Evolutionary conservation across 2,329 filamentous ascomycete genomes (phyloP), one percentile per base, ranked within the genome.

Genomic region (Geosmithia putterillii): DNA sequence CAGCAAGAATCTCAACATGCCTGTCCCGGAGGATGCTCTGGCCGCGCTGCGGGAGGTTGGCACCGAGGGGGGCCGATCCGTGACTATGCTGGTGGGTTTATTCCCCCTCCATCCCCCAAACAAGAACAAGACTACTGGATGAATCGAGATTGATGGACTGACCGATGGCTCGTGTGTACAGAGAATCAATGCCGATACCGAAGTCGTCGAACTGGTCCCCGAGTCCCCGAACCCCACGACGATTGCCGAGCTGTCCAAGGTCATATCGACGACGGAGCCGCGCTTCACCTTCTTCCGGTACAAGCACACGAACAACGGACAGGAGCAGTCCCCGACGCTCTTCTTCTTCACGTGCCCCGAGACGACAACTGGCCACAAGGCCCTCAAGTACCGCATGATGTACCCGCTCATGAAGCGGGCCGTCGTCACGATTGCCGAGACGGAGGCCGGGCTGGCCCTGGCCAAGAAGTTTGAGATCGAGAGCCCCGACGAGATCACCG

Each of bases 351-450:
- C 85, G 6, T 88, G 84, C 59, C 86, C 86, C 1, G 38, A 22
- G 12, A 66, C 73, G 7, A 71, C 81, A 4, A 64, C 74, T 0
- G 74, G 68, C 22, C 77, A 72, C 42, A 85, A 80, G 63, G 67
- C 74, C 42, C 84, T 92, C 66, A 89, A 86, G 66, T 82, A 84
- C 63, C 73, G 85, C 49, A 94, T 94, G 86, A 63, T 92, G 55
- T 92, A 92, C 58, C 84, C 86, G 28, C 66, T 81, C 21, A 81
- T 80, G 67, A 81, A 80, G 62, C 69, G 75, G 10, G 74, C 76
- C 20, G 82, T 86, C 3, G 66, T 88, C 23, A 63, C 67, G n/a
- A 59, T 81, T 28, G 85, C 84, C 17, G 75, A 80, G 53, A 64
- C 63, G 32, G 76, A 86, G 50, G 81, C 76, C 1, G 80, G 79